These are phyloP conservation scores for Cicer cuneatum DNA, from an alignment of 306 rosid species.

Conservation along the genomic window DNA sequence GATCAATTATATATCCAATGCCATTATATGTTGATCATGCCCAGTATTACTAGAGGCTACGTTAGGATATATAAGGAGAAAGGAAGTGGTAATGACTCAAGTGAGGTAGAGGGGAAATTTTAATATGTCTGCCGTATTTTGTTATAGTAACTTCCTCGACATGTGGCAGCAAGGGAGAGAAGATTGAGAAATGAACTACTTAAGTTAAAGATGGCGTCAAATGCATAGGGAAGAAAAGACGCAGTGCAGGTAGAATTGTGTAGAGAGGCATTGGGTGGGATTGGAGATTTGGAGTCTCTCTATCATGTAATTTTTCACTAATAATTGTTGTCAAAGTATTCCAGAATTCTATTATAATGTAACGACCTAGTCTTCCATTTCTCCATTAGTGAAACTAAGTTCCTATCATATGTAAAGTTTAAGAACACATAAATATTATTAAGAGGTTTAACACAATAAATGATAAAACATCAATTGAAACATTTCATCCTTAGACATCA, in stretches of 20 bases:
- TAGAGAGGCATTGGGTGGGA: conserved; percentile 23
- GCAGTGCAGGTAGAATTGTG: conserved; percentile 33
- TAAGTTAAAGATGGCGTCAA: background rate
- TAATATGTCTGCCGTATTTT: background rate
- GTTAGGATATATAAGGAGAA: conserved; percentile 2
- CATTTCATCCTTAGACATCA: conserved; percentile 12
- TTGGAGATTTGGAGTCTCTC: background rate
- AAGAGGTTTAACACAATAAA: conserved; percentile 17
- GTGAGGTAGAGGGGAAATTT: background rate
- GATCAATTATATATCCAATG: background rate
- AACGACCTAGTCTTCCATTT: background rate
- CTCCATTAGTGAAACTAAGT: conserved; percentile 9
- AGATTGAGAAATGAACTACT: conserved; percentile 1
- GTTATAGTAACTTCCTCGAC: background rate
- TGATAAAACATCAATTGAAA: background rate
- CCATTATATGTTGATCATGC: conserved; percentile 4
- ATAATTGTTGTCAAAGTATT: conserved; percentile 20
- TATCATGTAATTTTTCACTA: conserved; percentile 1
- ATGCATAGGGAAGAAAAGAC: background rate
- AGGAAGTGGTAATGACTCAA: background rate
- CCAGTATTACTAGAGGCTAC: background rate
- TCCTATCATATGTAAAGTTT: conserved; percentile 6
- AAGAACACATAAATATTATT: conserved; percentile 20
- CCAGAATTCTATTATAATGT: conserved; percentile 11
- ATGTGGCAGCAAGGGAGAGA: conserved; percentile 22